Evolutionary conservation across 148 eudicot species (phyloP).

Genomic region (Rhododendron ferrugineum): DNA sequence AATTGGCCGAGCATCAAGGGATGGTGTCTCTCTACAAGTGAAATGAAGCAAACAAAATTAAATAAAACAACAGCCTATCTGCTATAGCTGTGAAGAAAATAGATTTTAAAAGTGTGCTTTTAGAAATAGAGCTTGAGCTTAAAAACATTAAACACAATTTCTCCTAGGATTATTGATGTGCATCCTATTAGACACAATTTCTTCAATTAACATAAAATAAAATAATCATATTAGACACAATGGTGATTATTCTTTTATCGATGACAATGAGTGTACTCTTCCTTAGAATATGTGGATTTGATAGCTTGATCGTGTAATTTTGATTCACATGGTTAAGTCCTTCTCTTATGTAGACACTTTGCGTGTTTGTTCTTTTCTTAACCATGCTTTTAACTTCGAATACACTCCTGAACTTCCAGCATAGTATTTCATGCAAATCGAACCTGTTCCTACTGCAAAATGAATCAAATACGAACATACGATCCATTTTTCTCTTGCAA

Average conservation of each 20-base stretch:
- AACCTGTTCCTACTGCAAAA: background rate
- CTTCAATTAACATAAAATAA: background rate
- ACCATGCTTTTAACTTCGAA: background rate
- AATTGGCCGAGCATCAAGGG: background rate
- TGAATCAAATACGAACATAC: background rate
- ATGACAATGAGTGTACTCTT: background rate
- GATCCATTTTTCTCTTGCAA: background rate
- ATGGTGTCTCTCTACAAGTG: background rate
- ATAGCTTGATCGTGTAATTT: background rate
- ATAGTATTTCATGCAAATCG: background rate
- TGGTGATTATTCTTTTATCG: background rate
- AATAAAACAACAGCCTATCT: background rate
- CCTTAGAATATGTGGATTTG: background rate
- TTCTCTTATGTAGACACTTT: background rate
- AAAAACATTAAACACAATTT: background rate
- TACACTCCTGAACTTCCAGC: background rate
- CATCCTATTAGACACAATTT: background rate
- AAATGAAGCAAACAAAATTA: background rate
- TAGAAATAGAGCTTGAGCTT: background rate
- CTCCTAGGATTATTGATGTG: background rate
- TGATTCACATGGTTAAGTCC: background rate
- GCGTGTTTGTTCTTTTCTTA: background rate
- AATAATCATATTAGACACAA: background rate
- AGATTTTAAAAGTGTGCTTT: background rate
- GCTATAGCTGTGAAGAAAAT: background rate